A percentile compares a stretch with the other conserved stretches of the same genome.
phyloP scores from a whole-genome alignment of 345 rosid species.

The Eucalyptus polybractea region DNA sequence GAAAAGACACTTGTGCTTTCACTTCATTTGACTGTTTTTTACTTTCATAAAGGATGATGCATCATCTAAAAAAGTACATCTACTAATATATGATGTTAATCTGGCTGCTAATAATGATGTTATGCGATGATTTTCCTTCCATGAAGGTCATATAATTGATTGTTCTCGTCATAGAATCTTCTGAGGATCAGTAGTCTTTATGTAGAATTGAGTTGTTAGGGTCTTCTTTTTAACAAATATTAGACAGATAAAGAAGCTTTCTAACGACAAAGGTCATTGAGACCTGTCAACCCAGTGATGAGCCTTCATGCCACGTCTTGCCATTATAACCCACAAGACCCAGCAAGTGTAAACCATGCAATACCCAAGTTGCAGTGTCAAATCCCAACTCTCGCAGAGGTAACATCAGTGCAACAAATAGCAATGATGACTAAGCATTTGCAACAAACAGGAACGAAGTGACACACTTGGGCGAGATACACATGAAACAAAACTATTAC shows the following conservation, averaged over 20 bases:
- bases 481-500: background rate
- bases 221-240: background rate
- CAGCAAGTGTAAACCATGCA: background rate
- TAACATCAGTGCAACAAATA: background rate
- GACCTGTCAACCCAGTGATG: background rate
- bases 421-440: background rate
- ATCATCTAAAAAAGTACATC: background rate
- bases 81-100: background rate
- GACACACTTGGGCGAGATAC: background rate
- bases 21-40: background rate
- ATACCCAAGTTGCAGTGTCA: background rate
- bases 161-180: background rate
- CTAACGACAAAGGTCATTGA: background rate
- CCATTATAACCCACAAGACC: background rate
- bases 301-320: background rate
- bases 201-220: background rate
- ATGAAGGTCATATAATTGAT: background rate
- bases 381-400: background rate
- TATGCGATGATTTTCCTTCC: background rate
- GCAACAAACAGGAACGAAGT: background rate
- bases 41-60: background rate
- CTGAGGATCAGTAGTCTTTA: background rate
- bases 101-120: background rate
- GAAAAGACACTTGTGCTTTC: background rate
- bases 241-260: background rate